Percentiles rank a stretch among this genome's conserved stretches.
Evolutionary conservation across 2,329 filamentous ascomycete genomes (phyloP).

Genomic region (Pyrenochaeta sp.): DNA sequence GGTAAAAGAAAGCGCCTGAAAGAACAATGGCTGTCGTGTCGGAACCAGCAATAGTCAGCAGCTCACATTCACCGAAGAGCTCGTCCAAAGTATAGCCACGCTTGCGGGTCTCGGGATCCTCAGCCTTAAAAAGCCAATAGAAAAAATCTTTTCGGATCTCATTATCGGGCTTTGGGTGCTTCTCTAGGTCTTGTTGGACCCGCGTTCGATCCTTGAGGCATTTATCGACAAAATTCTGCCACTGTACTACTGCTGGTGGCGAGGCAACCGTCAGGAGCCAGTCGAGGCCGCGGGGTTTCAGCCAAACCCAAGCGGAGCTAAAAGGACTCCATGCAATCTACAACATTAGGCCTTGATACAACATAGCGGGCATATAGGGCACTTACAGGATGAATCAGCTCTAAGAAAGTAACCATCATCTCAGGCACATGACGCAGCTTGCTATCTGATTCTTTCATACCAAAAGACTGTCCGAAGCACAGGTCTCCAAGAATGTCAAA

Average conservation of each 20-base stretch:
- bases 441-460: slow-evolving; percentile 39
- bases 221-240: slow-evolving; percentile 25
- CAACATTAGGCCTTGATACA: slow-evolving; percentile 9
- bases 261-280: slow-evolving; percentile 20
- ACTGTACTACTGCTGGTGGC: slow-evolving; percentile 22
- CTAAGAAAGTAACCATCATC: slow-evolving; percentile 27
- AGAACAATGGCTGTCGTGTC: slow-evolving; percentile 33
- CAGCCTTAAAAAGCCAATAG: slow-evolving; percentile 52
- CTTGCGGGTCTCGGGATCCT: slow-evolving; percentile 51
- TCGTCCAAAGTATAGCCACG: slow-evolving; percentile 47
- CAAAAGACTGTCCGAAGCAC: slow-evolving; percentile 49
- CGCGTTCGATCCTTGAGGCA: slow-evolving; percentile 23
- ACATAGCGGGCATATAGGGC: background rate
- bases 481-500: slow-evolving; percentile 59
- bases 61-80: slow-evolving; percentile 42
- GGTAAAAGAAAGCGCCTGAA: slow-evolving; percentile 31
- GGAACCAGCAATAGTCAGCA: slow-evolving; percentile 34
- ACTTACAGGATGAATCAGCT: slow-evolving; percentile 28
- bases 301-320: background rate
- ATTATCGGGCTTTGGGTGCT: slow-evolving; percentile 20
- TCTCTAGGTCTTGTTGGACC: slow-evolving; percentile 22
- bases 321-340: background rate
- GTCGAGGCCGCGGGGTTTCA: slow-evolving; percentile 29
- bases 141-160: slow-evolving; percentile 52
- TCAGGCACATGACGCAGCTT: slow-evolving; percentile 30